Percentiles rank a stretch among this genome's conserved stretches.
phyloP scores from a whole-genome alignment of 2,329 filamentous ascomycete species.

The Apiospora sp. region DNA sequence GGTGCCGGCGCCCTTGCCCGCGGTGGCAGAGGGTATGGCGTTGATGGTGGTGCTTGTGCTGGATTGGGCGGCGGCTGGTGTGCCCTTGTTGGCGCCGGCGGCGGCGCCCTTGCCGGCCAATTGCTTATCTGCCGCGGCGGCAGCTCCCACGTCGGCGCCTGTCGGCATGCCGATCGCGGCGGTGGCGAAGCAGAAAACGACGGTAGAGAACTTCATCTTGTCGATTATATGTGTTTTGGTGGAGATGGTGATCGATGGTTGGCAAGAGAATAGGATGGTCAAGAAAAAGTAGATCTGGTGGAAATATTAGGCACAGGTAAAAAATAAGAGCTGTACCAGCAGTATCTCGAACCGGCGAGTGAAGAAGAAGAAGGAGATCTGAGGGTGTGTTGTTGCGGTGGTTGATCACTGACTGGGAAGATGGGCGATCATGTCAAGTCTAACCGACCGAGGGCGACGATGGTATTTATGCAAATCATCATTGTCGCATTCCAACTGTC shows the following conservation, averaged over 20 bases:
- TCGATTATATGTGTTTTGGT: background rate
- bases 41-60: no score
- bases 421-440: constrained; percentile 6
- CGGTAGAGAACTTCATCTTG: constrained; percentile 20
- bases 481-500: background rate
- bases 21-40: no score
- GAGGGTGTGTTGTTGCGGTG: background rate
- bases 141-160: background rate
- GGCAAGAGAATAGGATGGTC: no score
- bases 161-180: constrained; percentile 7
- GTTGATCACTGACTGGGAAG: background rate
- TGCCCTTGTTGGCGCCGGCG: constrained; percentile 1
- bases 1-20: background rate
- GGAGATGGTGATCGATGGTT: background rate
- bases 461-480: constrained; percentile 1
- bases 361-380: background rate
- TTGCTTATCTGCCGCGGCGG: background rate
- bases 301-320: no score
- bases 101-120: background rate
- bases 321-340: constrained; percentile 9
- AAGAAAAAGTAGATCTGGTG: background rate
- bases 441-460: background rate
- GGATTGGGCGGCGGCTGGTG: no score
- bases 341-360: constrained; percentile 21
- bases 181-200: constrained; percentile 18